Evolutionary conservation across 345 rosid genomes (phyloP).

Genomic region (Populus deltoides): DNA sequence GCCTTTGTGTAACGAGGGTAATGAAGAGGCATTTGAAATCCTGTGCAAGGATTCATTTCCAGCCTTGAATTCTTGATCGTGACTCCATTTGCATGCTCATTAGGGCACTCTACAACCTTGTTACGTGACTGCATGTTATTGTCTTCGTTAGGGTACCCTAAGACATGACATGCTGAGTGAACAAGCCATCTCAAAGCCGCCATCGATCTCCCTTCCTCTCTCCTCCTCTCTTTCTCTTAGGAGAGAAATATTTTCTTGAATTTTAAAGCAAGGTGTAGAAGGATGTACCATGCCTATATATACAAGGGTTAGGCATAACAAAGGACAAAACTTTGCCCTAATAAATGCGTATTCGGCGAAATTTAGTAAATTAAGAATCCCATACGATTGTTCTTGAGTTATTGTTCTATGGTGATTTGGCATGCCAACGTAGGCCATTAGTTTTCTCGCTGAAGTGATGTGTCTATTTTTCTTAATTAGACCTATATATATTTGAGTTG

Average conservation of each 20-base stretch:
- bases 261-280: not conserved
- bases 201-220: conserved; percentile 20
- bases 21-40: conserved; percentile 66
- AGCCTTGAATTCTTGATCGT: not conserved
- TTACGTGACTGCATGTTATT: not conserved
- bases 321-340: not conserved
- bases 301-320: not conserved
- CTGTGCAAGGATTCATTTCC: conserved; percentile 17
- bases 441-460: conserved; percentile 1
- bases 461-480: conserved; percentile 5
- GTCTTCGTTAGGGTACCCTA: conserved; percentile 28
- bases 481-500: conserved; percentile 12
- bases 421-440: not conserved
- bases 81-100: conserved; percentile 10
- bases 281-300: not conserved
- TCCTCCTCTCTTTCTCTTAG: not conserved
- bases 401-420: not conserved
- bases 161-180: conserved; percentile 37
- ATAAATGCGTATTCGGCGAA: not conserved
- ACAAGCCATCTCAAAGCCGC: conserved; percentile 43
- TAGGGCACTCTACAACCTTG: conserved; percentile 2
- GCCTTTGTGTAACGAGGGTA: conserved; percentile 59
- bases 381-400: not conserved
- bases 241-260: not conserved
- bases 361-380: no score